Base-by-base conservation (phyloP, 768 basidiomycete species). In the Psilocybe cubensis region DNA sequence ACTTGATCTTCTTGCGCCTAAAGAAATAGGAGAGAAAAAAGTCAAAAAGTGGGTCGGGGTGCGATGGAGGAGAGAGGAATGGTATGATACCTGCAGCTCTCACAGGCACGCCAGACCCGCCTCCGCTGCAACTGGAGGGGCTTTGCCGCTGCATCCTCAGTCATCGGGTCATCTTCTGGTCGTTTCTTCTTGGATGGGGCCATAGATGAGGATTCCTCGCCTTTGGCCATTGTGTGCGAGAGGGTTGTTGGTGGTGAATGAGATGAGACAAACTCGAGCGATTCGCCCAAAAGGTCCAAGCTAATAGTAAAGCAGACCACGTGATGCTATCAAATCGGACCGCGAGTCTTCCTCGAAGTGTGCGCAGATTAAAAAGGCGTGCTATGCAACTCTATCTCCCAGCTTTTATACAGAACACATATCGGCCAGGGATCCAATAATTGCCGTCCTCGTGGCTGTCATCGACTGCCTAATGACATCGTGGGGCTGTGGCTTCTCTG, bases 1-100 rank as follows among this genome's bases (percentile, higher is more conserved):
- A 94, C 71, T 94, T 94, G 70, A 94, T 93, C 81, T 94, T 94
- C 84, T 94, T 94, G 63, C 91, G 86, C 60, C 92, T 92, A 70
- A 29, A 50, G 41, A 56, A 38, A 63, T 54, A 62, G 60, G 56
- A 54, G 46, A 51, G 62, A 54, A 54, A 56, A 55, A 52, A 45
- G 57, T 47, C 60, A 49, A 40, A 62, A 51, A 56, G 43, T 59
- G 52, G 59, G 56, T 24, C 44, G 54, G 40, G 31, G 48, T 52
- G n/a, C 63, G 68, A 71, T 66, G 54, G 45, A 42, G 45, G 28
- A 50, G n/a, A 54, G 60, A 62, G 60, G 60, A 41, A 52, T 47
- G 59, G 47, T 29, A 38, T 78, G 84, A 45, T 60, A 88, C 92
- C 92, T 86, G 79, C 92, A 94, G 66, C 87, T 86, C 77, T 94